Percentiles rank a stretch among this genome's conserved stretches.
Conservation (phyloP, 106 monocot species). For the Dendrobium officinale region DNA sequence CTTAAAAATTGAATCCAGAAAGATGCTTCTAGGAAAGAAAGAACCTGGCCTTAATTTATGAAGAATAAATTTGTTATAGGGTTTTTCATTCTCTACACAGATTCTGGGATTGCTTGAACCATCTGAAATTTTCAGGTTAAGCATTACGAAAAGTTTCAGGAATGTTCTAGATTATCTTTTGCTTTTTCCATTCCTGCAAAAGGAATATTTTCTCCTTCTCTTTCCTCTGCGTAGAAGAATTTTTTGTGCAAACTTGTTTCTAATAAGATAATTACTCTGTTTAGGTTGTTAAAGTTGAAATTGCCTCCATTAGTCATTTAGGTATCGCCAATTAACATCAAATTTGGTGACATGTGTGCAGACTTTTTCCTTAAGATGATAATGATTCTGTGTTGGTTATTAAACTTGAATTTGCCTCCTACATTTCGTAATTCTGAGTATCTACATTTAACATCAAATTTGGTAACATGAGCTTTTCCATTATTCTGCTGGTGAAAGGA, state of each 20-base stretch:
- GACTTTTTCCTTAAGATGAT: not conserved
- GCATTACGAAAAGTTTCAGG: not conserved
- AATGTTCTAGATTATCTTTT: not conserved
- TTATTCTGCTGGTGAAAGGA: not conserved
- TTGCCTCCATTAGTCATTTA: not conserved
- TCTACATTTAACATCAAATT: not conserved
- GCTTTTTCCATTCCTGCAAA: not conserved
- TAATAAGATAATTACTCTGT: not conserved
- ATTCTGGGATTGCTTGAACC: not conserved
- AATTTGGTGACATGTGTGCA: not conserved
- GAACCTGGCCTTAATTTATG: not conserved
- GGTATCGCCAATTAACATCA: not conserved
- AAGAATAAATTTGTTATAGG: not conserved
- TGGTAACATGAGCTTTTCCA: not conserved
- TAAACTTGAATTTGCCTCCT: not conserved
- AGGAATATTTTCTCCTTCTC: not conserved
- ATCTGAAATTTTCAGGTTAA: not conserved
- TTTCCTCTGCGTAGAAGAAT: not conserved
- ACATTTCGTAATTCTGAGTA: not conserved
- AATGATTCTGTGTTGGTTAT: not conserved
- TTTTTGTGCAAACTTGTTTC: not conserved
- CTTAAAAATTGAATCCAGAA: not conserved
- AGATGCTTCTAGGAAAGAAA: not conserved
- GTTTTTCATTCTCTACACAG: not conserved
- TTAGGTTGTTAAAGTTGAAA: not conserved